Percentiles rank a stretch among this genome's conserved stretches.
These are phyloP conservation scores for Penicillium crustosum DNA, from an alignment of 2,329 filamentous ascomycete species.

Conservation along the genomic window DNA sequence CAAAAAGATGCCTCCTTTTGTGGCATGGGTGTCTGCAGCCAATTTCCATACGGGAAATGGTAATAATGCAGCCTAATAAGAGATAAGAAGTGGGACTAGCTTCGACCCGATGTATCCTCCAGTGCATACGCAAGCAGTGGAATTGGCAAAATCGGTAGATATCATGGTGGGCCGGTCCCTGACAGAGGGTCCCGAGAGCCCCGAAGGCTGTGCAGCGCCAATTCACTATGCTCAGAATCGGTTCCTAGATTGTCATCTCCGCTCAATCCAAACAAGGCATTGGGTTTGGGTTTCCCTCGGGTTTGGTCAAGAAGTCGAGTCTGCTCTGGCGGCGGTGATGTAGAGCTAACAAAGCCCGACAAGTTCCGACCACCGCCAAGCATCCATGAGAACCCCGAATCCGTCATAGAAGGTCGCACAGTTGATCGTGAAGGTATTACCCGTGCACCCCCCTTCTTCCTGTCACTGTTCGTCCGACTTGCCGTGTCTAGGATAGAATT, in stretches of 20 bases:
- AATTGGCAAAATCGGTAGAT: not conserved
- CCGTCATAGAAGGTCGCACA: constrained; percentile 44
- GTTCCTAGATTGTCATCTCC: constrained; percentile 32
- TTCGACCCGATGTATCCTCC: not conserved
- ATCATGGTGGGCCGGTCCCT: constrained; percentile 10
- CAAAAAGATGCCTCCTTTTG: not conserved
- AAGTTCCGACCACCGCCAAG: constrained; percentile 46
- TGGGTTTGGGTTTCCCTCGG: constrained; percentile 33
- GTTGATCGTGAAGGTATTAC: constrained; percentile 26
- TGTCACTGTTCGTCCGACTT: constrained; percentile 7
- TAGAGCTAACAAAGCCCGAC: constrained; percentile 48
- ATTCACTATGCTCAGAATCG: constrained; percentile 37
- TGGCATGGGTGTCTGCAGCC: not conserved
- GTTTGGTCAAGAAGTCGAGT: constrained; percentile 36
- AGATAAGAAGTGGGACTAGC: not conserved
- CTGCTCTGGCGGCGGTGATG: constrained; percentile 47
- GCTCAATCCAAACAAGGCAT: constrained; percentile 36
- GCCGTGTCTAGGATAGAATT: constrained; percentile 8
- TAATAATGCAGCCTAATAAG: not conserved
- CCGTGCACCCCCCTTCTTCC: constrained; percentile 16
- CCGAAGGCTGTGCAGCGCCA: constrained; percentile 43
- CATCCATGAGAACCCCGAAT: constrained; percentile 54
- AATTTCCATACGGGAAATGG: not conserved
- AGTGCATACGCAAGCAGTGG: constrained; percentile 1
- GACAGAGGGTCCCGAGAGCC: constrained; percentile 26